Conservation (phyloP, 768 basidiomycete genomes). For the Tricholoma hemisulphureum region DNA sequence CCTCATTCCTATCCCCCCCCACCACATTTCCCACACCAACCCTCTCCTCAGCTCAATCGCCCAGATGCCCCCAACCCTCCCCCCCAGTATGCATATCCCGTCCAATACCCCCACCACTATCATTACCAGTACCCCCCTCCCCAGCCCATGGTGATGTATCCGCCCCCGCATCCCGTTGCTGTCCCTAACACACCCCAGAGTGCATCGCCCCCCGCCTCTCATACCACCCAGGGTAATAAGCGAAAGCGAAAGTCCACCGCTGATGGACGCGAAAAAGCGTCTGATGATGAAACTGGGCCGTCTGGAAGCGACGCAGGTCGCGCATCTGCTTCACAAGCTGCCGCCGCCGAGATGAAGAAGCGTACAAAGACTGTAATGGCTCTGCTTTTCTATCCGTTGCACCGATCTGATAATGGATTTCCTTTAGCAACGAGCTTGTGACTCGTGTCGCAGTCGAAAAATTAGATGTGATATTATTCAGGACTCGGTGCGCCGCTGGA, state of each 20-base stretch:
- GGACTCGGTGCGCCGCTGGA: conserved; percentile 45
- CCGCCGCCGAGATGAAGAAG: conserved; percentile 67
- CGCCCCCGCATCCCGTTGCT: conserved; percentile 38
- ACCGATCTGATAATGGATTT: conserved; percentile 9
- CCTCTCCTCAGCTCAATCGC: conserved; percentile 32
- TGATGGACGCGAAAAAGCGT: conserved; percentile 39
- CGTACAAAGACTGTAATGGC: conserved; percentile 78
- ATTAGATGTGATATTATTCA: conserved; percentile 90
- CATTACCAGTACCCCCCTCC: conserved; percentile 69
- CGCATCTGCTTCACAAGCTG: conserved; percentile 24
- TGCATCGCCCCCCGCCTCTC: conserved; percentile 30
- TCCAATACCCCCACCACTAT: conserved; percentile 53
- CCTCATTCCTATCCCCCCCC: conserved; percentile 45
- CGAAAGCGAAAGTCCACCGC: conserved; percentile 59
- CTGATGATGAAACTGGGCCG: conserved; percentile 59
- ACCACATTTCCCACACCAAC: conserved; percentile 24
- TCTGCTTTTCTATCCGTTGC: neutral
- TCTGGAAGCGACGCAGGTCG: conserved; percentile 46
- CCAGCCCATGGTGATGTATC: conserved; percentile 73
- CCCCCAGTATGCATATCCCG: conserved; percentile 55
- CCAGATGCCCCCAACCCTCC: conserved; percentile 41
- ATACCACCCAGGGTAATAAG: conserved; percentile 44
- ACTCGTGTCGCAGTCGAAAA: conserved; percentile 87
- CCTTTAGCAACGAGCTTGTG: conserved; percentile 72
- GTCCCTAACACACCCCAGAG: conserved; percentile 37